Percentiles rank a stretch among this genome's conserved stretches.
phyloP scores from a whole-genome alignment of 306 rosid genomes.

The Vigna angularis region DNA sequence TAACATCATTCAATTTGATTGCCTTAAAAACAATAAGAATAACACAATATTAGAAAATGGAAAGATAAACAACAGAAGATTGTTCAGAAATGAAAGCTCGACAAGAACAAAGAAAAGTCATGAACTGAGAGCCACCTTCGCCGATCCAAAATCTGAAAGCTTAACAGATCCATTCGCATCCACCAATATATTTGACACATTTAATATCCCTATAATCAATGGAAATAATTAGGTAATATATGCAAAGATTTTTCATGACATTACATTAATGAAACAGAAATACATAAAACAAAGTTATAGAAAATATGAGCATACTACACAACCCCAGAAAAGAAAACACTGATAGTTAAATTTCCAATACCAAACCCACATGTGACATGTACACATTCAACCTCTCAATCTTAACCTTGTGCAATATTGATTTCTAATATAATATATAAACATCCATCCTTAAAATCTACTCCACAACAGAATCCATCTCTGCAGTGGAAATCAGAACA shows the following conservation, averaged over 20 bases:
- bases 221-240: not conserved
- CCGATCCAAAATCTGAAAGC: slow-evolving; percentile 98
- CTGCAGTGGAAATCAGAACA: slow-evolving; percentile 48
- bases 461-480: slow-evolving; percentile 48
- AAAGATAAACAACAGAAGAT: slow-evolving; percentile 13
- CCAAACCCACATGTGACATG: not conserved
- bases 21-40: slow-evolving; percentile 59
- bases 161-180: slow-evolving; percentile 88
- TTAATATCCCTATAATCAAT: slow-evolving; percentile 73
- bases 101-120: slow-evolving; percentile 7
- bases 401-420: not conserved
- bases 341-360: slow-evolving; percentile 25
- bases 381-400: slow-evolving; percentile 23
- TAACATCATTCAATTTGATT: slow-evolving; percentile 73
- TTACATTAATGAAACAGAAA: slow-evolving; percentile 2
- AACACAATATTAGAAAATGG: slow-evolving; percentile 34
- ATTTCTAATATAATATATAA: not conserved
- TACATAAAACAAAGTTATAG: slow-evolving; percentile 31
- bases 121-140: slow-evolving; percentile 63
- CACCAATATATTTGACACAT: slow-evolving; percentile 94
- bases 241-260: not conserved
- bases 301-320: slow-evolving; percentile 20
- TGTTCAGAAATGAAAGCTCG: not conserved
- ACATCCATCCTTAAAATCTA: not conserved
- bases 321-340: slow-evolving; percentile 3